A percentile compares a stretch with the other conserved stretches of the same genome.
phyloP scores from a whole-genome alignment of 2,329 filamentous ascomycete genomes.

The Fusarium multiceps region DNA sequence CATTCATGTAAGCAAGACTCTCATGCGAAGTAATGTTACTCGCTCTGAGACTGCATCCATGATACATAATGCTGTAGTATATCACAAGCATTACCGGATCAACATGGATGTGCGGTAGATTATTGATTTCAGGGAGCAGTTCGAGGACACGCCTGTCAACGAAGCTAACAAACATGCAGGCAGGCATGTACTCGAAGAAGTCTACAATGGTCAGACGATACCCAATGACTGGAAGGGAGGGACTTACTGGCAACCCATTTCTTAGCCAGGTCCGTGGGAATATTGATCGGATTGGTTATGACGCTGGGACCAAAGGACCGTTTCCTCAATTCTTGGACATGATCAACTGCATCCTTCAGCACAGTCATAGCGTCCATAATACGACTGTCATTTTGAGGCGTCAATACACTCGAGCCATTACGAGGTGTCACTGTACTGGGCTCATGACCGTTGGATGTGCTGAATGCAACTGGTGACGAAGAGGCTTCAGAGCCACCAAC shows the following conservation, averaged over 20 bases:
- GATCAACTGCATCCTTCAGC: constrained; percentile 47
- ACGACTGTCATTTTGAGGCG: not conserved
- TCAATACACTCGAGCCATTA: constrained; percentile 8
- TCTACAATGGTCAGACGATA: constrained; percentile 14
- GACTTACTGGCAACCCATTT: constrained; percentile 45
- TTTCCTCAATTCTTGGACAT: constrained; percentile 44
- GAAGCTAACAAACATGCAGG: constrained; percentile 47
- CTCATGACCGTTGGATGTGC: constrained; percentile 5
- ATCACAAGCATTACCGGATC: constrained; percentile 48
- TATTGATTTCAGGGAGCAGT: constrained; percentile 47
- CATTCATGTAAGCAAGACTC: constrained; percentile 38
- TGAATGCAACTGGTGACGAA: constrained; percentile 25
- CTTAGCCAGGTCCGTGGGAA: constrained; percentile 46
- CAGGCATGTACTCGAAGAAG: constrained; percentile 47
- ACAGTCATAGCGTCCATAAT: constrained; percentile 44
- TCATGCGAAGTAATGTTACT: constrained; percentile 31
- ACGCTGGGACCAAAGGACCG: constrained; percentile 34
- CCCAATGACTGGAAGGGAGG: accelerated
- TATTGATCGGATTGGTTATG: constrained; percentile 42
- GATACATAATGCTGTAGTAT: constrained; percentile 48
- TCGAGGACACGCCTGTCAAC: constrained; percentile 46
- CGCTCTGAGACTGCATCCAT: constrained; percentile 42
- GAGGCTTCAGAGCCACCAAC: constrained; percentile 33
- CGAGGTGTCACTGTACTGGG: constrained; percentile 13
- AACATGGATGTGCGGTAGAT: constrained; percentile 46